Evolutionary conservation across 495 filamentous ascomycete genomes (phyloP).

Genomic region (Terfezia boudieri): DNA sequence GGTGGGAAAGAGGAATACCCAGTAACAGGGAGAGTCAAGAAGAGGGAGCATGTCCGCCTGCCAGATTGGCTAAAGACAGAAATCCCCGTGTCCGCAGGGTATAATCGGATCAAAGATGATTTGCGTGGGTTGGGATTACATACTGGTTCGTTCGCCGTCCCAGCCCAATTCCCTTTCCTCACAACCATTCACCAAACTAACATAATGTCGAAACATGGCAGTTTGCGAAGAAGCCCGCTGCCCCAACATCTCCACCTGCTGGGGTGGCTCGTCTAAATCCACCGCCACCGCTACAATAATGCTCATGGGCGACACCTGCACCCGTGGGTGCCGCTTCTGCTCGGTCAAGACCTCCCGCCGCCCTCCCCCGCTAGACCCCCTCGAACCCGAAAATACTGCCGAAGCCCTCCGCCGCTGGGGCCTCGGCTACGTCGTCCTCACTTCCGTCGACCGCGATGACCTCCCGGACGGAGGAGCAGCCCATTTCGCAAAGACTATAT

Average conservation of each 20-base stretch:
- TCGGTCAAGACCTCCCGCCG: conserved; percentile 67
- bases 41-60: conserved; percentile 35
- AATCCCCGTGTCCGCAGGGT: conserved; percentile 60
- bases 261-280: conserved; percentile 72
- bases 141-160: conserved; percentile 24
- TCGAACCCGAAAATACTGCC: conserved; percentile 91
- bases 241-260: conserved; percentile 94
- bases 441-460: conserved; percentile 83
- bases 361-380: conserved; percentile 70
- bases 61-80: conserved; percentile 93
- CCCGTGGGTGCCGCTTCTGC: conserved; percentile 90
- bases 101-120: conserved; percentile 82
- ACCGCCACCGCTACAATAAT: conserved; percentile 95
- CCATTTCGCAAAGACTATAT: conserved; percentile 89
- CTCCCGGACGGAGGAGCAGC: conserved; percentile 64
- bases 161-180: neutral
- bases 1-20: conserved; percentile 37
- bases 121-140: conserved; percentile 73
- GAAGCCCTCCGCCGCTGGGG: conserved; percentile 88
- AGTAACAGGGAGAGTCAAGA: neutral
- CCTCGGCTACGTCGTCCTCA: conserved; percentile 85
- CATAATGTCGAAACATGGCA: neutral
- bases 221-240: conserved; percentile 96
- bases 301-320: conserved; percentile 98
- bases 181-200: neutral